Evolutionary conservation across 352 stramenopile species (phyloP).

Genomic region (Globisporangium nodosum): DNA sequence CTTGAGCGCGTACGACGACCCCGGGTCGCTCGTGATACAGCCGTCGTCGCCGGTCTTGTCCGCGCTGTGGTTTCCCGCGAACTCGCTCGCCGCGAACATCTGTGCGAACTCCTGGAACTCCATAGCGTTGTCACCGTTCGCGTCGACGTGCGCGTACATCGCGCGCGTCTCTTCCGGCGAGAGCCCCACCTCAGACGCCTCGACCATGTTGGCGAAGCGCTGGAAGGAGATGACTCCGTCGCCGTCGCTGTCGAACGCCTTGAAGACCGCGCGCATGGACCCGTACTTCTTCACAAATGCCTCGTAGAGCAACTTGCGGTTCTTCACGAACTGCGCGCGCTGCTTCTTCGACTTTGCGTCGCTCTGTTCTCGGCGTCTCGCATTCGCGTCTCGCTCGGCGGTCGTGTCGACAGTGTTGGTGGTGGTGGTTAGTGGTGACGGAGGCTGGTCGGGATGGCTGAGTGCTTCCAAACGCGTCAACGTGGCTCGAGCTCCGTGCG

Average conservation of each 20-base stretch:
- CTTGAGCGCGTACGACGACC: constrained; percentile 56
- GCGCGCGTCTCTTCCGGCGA: constrained; percentile 28
- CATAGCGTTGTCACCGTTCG: constrained; percentile 69
- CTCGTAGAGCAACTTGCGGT: constrained; percentile 48
- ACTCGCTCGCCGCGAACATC: constrained; percentile 48
- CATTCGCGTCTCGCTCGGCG: background rate
- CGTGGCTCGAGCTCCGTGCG: constrained; percentile 1
- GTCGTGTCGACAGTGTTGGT: background rate
- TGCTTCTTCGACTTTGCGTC: constrained; percentile 10
- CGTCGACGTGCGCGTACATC: constrained; percentile 55
- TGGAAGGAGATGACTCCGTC: constrained; percentile 71
- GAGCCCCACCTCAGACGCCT: constrained; percentile 56
- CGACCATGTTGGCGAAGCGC: constrained; percentile 68
- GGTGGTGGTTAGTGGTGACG: background rate
- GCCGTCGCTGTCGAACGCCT: constrained; percentile 58
- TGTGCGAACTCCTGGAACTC: constrained; percentile 67
- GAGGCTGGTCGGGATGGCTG: background rate
- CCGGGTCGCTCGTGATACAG: constrained; percentile 29
- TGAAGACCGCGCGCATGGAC: constrained; percentile 72
- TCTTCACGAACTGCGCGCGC: constrained; percentile 23
- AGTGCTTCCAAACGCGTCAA: background rate
- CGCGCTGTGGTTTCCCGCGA: background rate
- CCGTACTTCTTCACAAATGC: constrained; percentile 72
- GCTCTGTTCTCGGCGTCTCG: background rate
- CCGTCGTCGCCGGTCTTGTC: background rate